These are phyloP conservation scores for Crithidia acanthocephali DNA, from an alignment of 208 protist genomes.

Conservation along the genomic window DNA sequence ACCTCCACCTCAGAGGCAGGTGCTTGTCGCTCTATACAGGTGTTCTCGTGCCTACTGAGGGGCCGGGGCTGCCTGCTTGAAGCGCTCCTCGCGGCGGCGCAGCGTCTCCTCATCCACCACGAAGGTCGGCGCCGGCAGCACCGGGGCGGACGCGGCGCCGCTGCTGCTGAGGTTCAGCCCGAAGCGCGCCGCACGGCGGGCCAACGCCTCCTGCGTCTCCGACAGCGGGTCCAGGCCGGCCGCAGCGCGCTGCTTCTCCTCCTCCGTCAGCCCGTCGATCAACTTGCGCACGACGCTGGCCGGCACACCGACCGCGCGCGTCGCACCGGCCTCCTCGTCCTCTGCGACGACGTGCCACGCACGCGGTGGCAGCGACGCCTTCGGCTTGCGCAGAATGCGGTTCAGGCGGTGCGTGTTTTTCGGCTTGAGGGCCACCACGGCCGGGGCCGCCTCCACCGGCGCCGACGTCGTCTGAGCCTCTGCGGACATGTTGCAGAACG, in stretches of 20 bases:
- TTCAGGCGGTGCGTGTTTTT: slow-evolving; percentile 86
- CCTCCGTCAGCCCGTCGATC: slow-evolving; percentile 52
- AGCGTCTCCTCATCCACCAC: slow-evolving; percentile 69
- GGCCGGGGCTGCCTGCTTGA: slow-evolving; percentile 36
- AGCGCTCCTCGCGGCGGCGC: slow-evolving; percentile 62
- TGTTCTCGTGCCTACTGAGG: not conserved
- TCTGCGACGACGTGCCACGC: slow-evolving; percentile 40
- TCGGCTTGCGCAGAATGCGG: slow-evolving; percentile 87
- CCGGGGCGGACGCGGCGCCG: slow-evolving; percentile 19
- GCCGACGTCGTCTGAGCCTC: slow-evolving; percentile 14
- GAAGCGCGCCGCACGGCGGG: slow-evolving; percentile 75
- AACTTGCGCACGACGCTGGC: slow-evolving; percentile 42
- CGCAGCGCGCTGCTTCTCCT: slow-evolving; percentile 57
- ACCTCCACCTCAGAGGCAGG: too few species aligned
- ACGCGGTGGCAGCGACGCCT: slow-evolving; percentile 58
- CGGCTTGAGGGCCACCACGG: slow-evolving; percentile 40
- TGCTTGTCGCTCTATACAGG: not conserved
- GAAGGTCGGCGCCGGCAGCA: slow-evolving; percentile 33
- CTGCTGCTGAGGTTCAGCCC: slow-evolving; percentile 38
- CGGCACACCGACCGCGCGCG: slow-evolving; percentile 42
- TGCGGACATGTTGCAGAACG: slow-evolving; percentile 15
- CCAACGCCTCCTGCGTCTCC: slow-evolving; percentile 64
- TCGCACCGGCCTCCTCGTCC: slow-evolving; percentile 11
- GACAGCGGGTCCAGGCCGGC: slow-evolving; percentile 65
- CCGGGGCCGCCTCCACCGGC: slow-evolving; percentile 8